Evolutionary conservation across 78 protist genomes (phyloP).

Genomic region (Pigoraptor vietnamica): DNA sequence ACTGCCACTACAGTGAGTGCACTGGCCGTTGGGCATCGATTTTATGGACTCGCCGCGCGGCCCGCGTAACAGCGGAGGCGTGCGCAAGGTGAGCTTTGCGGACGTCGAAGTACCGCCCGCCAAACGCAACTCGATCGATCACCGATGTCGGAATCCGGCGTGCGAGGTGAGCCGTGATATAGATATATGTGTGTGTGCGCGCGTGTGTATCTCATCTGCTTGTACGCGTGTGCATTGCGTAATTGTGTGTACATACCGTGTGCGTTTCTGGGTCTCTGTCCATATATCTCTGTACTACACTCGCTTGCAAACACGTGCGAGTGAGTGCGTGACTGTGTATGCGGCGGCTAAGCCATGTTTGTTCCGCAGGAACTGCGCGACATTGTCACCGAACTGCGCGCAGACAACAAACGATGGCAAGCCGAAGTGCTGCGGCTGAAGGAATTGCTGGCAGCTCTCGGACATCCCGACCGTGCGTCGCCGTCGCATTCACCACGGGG

Average conservation of each 20-base stretch:
- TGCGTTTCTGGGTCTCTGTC: too few relatives aligned
- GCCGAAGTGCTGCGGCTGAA: background rate
- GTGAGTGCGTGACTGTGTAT: background rate
- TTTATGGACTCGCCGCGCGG: background rate
- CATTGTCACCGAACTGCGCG: background rate
- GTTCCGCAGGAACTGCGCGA: background rate
- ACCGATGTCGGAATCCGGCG: background rate
- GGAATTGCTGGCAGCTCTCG: background rate
- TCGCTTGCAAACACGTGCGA: background rate
- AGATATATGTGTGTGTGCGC: background rate
- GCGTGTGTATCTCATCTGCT: background rate
- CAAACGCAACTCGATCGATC: background rate
- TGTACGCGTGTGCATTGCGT: background rate
- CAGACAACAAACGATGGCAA: background rate
- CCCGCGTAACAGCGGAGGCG: background rate
- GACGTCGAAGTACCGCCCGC: background rate
- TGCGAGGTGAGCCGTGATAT: background rate
- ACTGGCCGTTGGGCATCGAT: too few relatives aligned
- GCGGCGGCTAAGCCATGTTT: background rate
- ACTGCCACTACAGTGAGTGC: background rate
- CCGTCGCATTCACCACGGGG: background rate
- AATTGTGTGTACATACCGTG: background rate
- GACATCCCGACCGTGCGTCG: background rate
- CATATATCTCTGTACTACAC: too few relatives aligned
- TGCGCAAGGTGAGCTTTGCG: background rate